A percentile compares a stretch with the other conserved stretches of the same genome.
These are phyloP conservation scores for Colletotrichum acutatum DNA, from an alignment of 2,329 filamentous ascomycete genomes.

Conservation along the genomic window DNA sequence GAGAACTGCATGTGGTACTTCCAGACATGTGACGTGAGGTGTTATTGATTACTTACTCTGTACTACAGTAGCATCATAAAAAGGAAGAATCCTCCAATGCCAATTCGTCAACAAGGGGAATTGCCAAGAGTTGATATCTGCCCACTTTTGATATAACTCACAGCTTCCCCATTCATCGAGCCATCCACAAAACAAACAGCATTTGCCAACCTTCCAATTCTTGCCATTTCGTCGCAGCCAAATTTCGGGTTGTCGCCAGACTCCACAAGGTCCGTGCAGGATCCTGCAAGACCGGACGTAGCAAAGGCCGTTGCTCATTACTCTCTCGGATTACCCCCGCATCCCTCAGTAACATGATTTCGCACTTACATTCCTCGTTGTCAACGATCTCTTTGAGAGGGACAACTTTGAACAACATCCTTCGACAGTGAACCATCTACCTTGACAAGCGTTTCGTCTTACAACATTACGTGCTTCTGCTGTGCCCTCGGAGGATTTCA, in stretches of 20 bases:
- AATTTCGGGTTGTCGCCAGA: too few species aligned
- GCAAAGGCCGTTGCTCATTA: neutral
- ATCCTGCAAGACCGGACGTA: neutral
- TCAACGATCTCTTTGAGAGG: neutral
- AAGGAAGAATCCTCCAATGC: neutral
- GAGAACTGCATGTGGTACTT: neutral
- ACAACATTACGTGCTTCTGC: neutral
- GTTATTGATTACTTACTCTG: neutral
- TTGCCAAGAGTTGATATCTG: neutral
- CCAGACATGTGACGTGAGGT: neutral
- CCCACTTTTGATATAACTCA: neutral
- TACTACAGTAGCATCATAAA: neutral
- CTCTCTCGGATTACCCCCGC: neutral
- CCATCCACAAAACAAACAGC: neutral
- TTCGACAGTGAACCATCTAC: neutral
- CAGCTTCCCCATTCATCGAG: neutral
- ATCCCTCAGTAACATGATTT: neutral
- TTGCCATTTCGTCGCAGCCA: too few species aligned
- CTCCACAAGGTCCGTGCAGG: neutral
- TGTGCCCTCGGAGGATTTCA: neutral
- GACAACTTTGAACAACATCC: neutral
- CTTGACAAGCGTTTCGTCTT: neutral
- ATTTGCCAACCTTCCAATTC: neutral
- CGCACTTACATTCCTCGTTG: neutral
- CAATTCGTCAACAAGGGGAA: neutral